Conservation (phyloP, 768 basidiomycete species). For the Trametes maxima region DNA sequence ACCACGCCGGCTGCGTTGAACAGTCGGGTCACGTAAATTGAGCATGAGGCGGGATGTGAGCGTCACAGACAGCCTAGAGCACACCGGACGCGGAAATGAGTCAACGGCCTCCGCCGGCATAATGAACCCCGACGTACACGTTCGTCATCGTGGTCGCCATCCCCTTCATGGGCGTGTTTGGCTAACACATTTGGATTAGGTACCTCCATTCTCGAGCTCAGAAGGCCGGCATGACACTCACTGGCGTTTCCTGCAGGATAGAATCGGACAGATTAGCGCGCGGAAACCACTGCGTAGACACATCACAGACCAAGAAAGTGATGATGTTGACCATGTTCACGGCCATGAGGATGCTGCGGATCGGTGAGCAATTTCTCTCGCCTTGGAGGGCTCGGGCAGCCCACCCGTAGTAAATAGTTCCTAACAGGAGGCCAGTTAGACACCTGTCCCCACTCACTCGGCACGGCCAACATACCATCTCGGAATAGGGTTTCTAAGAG, state of each 20-base stretch:
- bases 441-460: too few relatives aligned
- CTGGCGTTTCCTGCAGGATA: conserved; percentile 4
- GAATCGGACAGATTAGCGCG: background rate
- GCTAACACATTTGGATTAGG: background rate
- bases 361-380: background rate
- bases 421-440: background rate
- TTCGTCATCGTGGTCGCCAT: conserved; percentile 15
- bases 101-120: background rate
- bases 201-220: too few relatives aligned
- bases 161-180: conserved; percentile 12
- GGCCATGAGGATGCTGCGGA: conserved; percentile 12
- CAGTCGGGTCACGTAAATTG: conserved; percentile 7
- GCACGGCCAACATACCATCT: background rate
- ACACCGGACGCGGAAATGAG: background rate
- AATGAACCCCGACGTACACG: background rate
- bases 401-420: conserved; percentile 16
- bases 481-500: conserved; percentile 6
- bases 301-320: conserved; percentile 7
- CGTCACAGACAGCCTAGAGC: conserved; percentile 1
- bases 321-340: conserved; percentile 17
- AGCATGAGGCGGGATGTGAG: conserved; percentile 14
- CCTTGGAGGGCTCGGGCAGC: background rate
- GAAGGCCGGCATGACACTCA: background rate
- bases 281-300: background rate
- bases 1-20: conserved; percentile 1